These are phyloP conservation scores for Blastobotrys persicus DNA, from an alignment of 1,139 yeast species.

Conservation along the genomic window DNA sequence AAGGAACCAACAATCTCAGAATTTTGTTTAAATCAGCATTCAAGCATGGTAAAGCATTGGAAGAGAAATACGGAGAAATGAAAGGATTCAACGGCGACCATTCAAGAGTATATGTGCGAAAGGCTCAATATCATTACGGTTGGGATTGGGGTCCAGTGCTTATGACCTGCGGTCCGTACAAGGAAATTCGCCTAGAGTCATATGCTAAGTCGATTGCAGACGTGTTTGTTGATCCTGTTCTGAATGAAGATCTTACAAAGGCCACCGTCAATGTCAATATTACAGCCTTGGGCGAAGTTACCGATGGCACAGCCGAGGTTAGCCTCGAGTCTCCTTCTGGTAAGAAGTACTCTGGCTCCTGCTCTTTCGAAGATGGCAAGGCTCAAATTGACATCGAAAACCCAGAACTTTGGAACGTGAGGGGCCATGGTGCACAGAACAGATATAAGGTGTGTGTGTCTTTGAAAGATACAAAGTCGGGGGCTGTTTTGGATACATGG, in stretches of 20 bases:
- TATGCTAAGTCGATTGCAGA: conserved; percentile 29
- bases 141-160: conserved; percentile 60
- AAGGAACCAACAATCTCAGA: conserved; percentile 29
- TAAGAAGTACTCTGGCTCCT: conserved; percentile 1
- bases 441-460: conserved; percentile 34
- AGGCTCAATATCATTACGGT: conserved; percentile 56
- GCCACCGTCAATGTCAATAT: conserved; percentile 23
- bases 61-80: conserved; percentile 28
- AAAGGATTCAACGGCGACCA: conserved; percentile 43
- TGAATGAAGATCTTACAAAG: conserved; percentile 26
- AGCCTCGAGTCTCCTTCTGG: conserved; percentile 21
- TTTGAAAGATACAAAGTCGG: conserved; percentile 16
- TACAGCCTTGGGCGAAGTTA: conserved; percentile 10
- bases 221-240: conserved; percentile 27
- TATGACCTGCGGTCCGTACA: conserved; percentile 49
- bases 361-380: conserved; percentile 7
- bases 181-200: conserved; percentile 41
- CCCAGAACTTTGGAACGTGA: conserved; percentile 46
- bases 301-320: conserved; percentile 18
- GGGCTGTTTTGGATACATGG: conserved; percentile 17
- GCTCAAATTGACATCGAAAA: conserved; percentile 19
- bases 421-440: conserved; percentile 41
- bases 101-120: conserved; percentile 45
- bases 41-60: conserved; percentile 30
- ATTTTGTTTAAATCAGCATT: conserved; percentile 36